Evolutionary conservation across 2,329 filamentous ascomycete genomes (phyloP), one percentile per base, ranked within the genome.

Genomic region (Venturia nashicola): DNA sequence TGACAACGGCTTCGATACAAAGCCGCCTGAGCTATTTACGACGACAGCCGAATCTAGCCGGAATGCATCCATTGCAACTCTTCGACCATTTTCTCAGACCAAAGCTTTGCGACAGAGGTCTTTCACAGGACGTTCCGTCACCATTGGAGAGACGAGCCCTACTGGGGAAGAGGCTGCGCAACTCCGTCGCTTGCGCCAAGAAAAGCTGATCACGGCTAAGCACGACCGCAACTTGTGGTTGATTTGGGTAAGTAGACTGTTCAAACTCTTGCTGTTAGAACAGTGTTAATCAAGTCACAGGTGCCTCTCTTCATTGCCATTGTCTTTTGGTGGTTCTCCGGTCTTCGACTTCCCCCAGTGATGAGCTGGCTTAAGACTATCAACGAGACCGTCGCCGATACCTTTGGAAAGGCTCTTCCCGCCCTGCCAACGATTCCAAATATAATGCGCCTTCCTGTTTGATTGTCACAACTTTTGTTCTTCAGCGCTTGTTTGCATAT

Each of bases 141-240:
- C 72, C 27, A 77, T 79, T 63, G 76, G 76, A 27, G 70, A 73
- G 36, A 77, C 73, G 65, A 71, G 74, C 36, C 75, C 78, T 54
- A 77, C 76, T 18, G 74, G 72, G 32, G 75, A 78, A 65, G 76
- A 79, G 63, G 76, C 79, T 66, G 77, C 79, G 66, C 75, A 78
- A 66, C 72, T 80, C 32, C 71, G 77, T 64, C 73, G 74, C 61
- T 76, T 78, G 60, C 78, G 80, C 67, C 76, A 76, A 40, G 74
- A 72, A 60, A 76, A 77, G 62, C 76, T 81, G 71, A 81, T 81
- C 70, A 75, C 76, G 34, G 71, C 81, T 27, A 73, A 72, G 61
- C 79, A 75, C 65, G 80, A 82, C 67, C 73, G 77, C 65, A 81
- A 81, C 66, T 72, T 82, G n/a, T 81, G 80, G 69, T 79, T 80